Evolutionary conservation across 2,329 filamentous ascomycete species (phyloP).

Genomic region (Clonostachys solani): DNA sequence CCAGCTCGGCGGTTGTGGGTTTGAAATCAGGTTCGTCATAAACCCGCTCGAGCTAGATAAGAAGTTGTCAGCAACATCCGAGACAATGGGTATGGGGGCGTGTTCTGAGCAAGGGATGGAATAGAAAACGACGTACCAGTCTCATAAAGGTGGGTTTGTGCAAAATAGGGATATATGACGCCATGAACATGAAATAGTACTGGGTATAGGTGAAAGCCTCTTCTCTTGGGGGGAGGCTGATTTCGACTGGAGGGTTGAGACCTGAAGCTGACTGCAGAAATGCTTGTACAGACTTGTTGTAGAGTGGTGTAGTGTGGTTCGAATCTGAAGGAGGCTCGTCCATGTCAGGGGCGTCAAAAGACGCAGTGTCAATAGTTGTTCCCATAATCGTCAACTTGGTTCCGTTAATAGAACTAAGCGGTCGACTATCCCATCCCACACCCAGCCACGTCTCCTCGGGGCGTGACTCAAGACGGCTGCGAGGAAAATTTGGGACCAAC

Average conservation of each 20-base stretch:
- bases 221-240: conserved; percentile 58
- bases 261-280: conserved; percentile 64
- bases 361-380: conserved; percentile 73
- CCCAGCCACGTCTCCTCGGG: conserved; percentile 63
- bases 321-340: conserved; percentile 45
- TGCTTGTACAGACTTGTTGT: conserved; percentile 69
- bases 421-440: conserved; percentile 56
- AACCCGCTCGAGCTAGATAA: conserved; percentile 50
- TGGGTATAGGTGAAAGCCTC: conserved; percentile 66
- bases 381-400: conserved; percentile 76
- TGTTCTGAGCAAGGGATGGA: neutral
- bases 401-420: conserved; percentile 70
- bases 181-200: conserved; percentile 72
- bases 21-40: conserved; percentile 66
- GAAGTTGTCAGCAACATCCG: conserved; percentile 1
- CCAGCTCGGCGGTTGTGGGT: conserved; percentile 59
- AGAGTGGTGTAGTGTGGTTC: conserved; percentile 38
- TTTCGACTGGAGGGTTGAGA: conserved; percentile 50
- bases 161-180: conserved; percentile 70
- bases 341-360: conserved; percentile 63
- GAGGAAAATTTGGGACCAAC: conserved; percentile 20
- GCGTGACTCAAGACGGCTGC: conserved; percentile 29
- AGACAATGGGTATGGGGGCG: neutral
- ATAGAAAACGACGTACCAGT: conserved; percentile 45
- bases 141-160: conserved; percentile 70